These are phyloP conservation scores for Eucalyptus regnans DNA, from an alignment of 345 rosid genomes.

Conservation along the genomic window DNA sequence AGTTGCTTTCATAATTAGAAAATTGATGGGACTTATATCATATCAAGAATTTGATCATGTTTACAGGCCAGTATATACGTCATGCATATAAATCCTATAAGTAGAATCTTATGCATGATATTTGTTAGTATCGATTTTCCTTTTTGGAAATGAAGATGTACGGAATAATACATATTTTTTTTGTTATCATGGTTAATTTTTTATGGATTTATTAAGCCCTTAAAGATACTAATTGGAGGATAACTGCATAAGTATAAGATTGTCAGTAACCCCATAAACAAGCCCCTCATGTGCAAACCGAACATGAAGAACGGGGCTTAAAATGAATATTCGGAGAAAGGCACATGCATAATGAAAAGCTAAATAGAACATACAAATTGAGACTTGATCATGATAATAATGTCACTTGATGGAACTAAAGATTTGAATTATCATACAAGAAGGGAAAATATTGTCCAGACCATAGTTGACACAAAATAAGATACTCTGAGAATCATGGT, in stretches of 20 bases:
- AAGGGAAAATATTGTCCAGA: too few species aligned
- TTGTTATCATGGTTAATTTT: too few species aligned
- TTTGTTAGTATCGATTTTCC: too few species aligned
- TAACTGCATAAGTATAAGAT: background rate
- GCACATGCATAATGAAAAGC: background rate
- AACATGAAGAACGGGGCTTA: background rate
- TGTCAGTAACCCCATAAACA: background rate
- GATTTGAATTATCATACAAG: too few species aligned
- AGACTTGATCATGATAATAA: background rate
- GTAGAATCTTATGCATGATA: background rate
- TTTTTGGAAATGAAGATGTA: too few species aligned
- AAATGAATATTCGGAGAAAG: background rate
- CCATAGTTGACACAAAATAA: too few species aligned
- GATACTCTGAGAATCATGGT: too few species aligned
- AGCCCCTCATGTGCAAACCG: background rate
- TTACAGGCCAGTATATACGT: background rate
- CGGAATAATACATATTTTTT: background rate
- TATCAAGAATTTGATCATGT: background rate
- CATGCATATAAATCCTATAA: background rate
- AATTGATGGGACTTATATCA: background rate
- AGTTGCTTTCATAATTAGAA: background rate
- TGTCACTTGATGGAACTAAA: constrained; percentile 1
- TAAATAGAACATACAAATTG: background rate
- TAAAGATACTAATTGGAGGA: background rate
- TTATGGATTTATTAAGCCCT: background rate